Base-by-base conservation (phyloP, 176 grass and related monocot genomes). In the Carex cristatella region DNA sequence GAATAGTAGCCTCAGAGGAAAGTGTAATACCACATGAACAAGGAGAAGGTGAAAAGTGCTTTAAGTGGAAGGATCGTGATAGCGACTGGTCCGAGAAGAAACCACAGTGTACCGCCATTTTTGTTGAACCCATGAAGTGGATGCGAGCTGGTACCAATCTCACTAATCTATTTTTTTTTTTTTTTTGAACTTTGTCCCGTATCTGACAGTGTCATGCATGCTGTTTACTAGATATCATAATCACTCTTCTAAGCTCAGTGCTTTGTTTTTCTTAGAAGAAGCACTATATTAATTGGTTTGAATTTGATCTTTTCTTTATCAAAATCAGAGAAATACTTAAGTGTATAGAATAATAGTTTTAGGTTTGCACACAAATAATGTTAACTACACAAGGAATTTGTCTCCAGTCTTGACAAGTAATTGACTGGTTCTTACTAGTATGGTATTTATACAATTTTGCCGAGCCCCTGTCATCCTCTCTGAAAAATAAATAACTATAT, bases 91-190 rank as follows among this genome's bases (percentile, higher is more conserved):
- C 61, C 37, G 59, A 89, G 33, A 86, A 87, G 72, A 83, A 84
- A 79, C 82, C 86, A 10, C 83, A 93, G 73, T 95, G 95, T 33
- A 89, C 88, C 7, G 84, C 88, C 69, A 92, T 98, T 86, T 98
- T 89, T 38, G 89, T 98, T 61, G 88, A 98, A 70, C 88, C 95
- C 54, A 90, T 98, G 91, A 98, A 95, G 80, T 95, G 95, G 93
- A 95, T 98, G 93, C 69, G 90, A 88, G 54, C 93, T 33, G 89
- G 95, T 98, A 51, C 48, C 7, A 40, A 48, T 73, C 12, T 81
- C 75, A 42, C 28, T 49, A 59, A 18, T 32, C 55, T 23, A 0
- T 4, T 19, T 31, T 31, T 10, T 80, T 61, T 58, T 59, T 80
- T 7, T 3, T 2, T 7, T 13, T 57, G 32, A 1, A 35, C 33